Base-by-base conservation (phyloP, 208 protist species). In the Wallacemonas sp. region DNA sequence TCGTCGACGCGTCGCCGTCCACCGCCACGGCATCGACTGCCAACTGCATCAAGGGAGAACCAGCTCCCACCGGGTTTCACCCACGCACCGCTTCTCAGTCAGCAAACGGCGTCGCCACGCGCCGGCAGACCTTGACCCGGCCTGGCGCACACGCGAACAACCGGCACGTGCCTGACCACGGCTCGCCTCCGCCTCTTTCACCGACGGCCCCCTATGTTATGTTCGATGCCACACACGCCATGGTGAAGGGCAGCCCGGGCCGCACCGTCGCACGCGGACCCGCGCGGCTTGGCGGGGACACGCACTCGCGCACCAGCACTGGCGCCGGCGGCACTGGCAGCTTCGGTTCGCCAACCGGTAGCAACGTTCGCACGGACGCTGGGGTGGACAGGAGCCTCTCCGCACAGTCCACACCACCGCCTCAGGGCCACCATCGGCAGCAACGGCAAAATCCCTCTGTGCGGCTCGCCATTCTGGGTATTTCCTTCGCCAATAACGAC, bases 391-490 rank as follows among this genome's bases (percentile, higher is more conserved):
- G 50, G n/a, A n/a, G n/a, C n/a, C n/a, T n/a, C n/a, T n/a, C n/a
- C n/a, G n/a, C n/a, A n/a, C n/a, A n/a, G n/a, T n/a, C n/a, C n/a
- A n/a, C n/a, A n/a, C n/a, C n/a, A n/a, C n/a, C n/a, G n/a, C n/a
- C n/a, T n/a, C n/a, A n/a, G n/a, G n/a, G n/a, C n/a, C n/a, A n/a
- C n/a, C n/a, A n/a, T 10, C 8, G 36, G 37, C 55, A 9, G 55
- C 27, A 6, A 10, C 17, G 27, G 5, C 55, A 24, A 6, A 62
- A 62, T 22, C 37, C 55, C 13, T 15, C 36, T 2, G 2, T 71
- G 9, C 1, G 27, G 21, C 22, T 86, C 50, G 74, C 63, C 15
- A 75, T 78, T 12, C 32, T 76, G 17, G 70, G 69, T 26, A 73
- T 86, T 48, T 48, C 22, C 26, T 57, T 57, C 4, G 50, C 50